phyloP scores from a whole-genome alignment of 2,329 filamentous ascomycete genomes.

The Lecanicillium sp. region DNA sequence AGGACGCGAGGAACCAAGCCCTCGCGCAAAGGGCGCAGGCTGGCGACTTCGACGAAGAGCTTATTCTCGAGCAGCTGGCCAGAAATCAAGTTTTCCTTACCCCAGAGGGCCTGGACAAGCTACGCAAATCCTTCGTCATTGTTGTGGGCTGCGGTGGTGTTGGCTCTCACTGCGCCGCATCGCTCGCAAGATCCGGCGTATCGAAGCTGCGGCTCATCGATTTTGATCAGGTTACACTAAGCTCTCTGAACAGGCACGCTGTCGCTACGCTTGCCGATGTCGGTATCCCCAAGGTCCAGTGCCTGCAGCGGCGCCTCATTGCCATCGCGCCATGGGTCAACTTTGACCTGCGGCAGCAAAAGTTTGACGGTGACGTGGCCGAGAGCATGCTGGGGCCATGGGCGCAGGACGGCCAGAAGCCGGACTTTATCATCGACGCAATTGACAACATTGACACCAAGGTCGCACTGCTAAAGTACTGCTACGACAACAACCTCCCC shows the following conservation, averaged over 20 bases:
- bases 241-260: conserved; percentile 90
- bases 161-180: conserved; percentile 81
- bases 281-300: conserved; percentile 84
- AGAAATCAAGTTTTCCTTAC: conserved; percentile 88
- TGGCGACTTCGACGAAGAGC: conserved; percentile 63
- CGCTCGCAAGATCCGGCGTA: conserved; percentile 82
- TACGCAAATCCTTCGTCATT: conserved; percentile 76
- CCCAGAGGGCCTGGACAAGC: conserved; percentile 68
- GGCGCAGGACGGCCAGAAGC: conserved; percentile 51
- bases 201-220: conserved; percentile 84
- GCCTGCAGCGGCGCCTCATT: conserved; percentile 69
- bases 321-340: conserved; percentile 87
- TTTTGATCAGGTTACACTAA: conserved; percentile 95
- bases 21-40: conserved; percentile 53
- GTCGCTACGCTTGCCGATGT: conserved; percentile 92
- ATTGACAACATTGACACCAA: conserved; percentile 99
- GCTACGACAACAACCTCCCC: conserved; percentile 65
- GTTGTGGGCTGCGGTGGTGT: conserved; percentile 93
- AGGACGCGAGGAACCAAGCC: conserved; percentile 51
- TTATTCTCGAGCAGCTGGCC: conserved; percentile 90
- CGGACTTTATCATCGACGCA: conserved; percentile 89
- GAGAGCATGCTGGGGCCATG: conserved; percentile 60
- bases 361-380: conserved; percentile 66
- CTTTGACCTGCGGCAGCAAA: conserved; percentile 79
- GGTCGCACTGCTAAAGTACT: conserved; percentile 83